Evolutionary conservation across 805 yeast species (phyloP).

Genomic region (Wickerhamiella alocasiicola): DNA sequence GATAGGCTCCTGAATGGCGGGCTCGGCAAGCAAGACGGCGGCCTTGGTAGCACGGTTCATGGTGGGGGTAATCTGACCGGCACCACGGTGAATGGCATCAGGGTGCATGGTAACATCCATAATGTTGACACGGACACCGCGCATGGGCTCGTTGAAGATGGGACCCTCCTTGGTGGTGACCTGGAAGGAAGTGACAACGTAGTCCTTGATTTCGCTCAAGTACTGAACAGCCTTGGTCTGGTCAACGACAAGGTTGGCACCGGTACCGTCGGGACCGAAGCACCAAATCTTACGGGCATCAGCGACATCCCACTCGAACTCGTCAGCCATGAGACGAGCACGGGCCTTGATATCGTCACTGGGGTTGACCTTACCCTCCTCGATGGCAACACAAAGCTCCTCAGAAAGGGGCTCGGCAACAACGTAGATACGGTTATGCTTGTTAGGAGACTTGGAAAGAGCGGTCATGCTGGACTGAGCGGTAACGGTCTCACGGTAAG

Average conservation of each 20-base stretch:
- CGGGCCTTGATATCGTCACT: conserved; percentile 98
- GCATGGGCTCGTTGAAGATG: conserved; percentile 87
- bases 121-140: conserved; percentile 95
- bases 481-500: conserved; percentile 97
- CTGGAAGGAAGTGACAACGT: conserved; percentile 99
- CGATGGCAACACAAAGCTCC: conserved; percentile 86
- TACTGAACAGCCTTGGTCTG: conserved; percentile 99
- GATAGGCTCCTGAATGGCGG: conserved; percentile 98
- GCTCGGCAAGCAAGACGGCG: conserved; percentile 94
- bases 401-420: conserved; percentile 94
- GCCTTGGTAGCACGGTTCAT: conserved; percentile 99
- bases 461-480: conserved; percentile 91
- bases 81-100: conserved; percentile 99
- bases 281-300: conserved; percentile 99
- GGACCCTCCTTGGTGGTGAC: conserved; percentile 99
- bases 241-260: conserved; percentile 97
- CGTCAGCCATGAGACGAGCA: conserved; percentile 98
- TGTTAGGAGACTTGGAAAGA: conserved; percentile 98
- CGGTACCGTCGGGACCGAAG: conserved; percentile 99
- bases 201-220: conserved; percentile 97
- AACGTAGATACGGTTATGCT: conserved; percentile 98
- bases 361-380: conserved; percentile 81
- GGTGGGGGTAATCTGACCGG: conserved; percentile 99
- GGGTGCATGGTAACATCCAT: conserved; percentile 99
- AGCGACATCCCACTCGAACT: conserved; percentile 98